Percentiles rank a stretch among this genome's conserved stretches.
phyloP scores from a whole-genome alignment of 306 rosid species.

The Vicia sativa region DNA sequence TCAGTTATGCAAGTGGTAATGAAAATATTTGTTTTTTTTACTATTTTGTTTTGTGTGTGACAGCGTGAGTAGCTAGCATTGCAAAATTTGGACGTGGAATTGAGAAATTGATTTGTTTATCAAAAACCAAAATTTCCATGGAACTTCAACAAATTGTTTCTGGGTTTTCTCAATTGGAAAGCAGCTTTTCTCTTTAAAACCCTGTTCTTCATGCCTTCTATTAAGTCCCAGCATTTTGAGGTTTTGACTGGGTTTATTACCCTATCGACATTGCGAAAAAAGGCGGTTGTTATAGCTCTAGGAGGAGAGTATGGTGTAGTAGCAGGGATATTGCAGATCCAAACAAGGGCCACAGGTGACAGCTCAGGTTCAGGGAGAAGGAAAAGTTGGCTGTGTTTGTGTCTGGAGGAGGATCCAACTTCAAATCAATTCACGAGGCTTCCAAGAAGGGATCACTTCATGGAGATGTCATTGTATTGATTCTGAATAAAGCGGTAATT shows the following conservation, averaged over 20 bases:
- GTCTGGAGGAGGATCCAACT: conserved; percentile 94
- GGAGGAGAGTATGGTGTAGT: conserved; percentile 39
- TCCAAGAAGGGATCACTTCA: conserved; percentile 59
- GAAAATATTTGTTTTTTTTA: no score
- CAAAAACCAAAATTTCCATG: no score
- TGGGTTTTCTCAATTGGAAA: conserved; percentile 42
- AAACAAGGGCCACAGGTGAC: conserved; percentile 14
- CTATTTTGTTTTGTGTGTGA: no score
- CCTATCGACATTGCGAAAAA: conserved; percentile 25
- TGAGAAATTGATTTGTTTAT: no score
- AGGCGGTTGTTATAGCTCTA: conserved; percentile 22
- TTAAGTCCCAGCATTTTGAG: conserved; percentile 37
- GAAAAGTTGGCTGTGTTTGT: conserved; percentile 84
- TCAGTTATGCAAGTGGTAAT: no score
- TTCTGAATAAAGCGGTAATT: conserved; percentile 69
- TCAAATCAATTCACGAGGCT: conserved; percentile 73
- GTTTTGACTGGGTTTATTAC: conserved; percentile 29
- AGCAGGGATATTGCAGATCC: conserved; percentile 26
- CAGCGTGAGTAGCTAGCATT: no score
- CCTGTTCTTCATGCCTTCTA: conserved; percentile 36
- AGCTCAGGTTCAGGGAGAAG: conserved; percentile 38
- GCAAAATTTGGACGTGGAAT: no score
- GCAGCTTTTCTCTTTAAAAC: no score
- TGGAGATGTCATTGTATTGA: conserved; percentile 72
- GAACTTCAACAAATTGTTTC: conserved; percentile 38